Evolutionary conservation across 768 basidiomycete species (phyloP).

Genomic region (Podaxis sp.): DNA sequence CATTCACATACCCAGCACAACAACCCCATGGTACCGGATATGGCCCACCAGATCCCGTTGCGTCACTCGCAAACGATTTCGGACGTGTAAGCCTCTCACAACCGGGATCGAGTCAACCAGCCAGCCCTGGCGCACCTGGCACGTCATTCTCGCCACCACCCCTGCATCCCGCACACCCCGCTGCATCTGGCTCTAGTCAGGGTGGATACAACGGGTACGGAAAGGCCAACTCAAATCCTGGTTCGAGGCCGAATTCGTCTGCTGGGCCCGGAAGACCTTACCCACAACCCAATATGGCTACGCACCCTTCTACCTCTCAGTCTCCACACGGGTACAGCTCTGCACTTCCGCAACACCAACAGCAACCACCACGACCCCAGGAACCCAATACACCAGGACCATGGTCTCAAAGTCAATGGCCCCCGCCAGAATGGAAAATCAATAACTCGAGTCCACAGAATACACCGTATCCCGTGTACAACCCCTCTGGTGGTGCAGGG

Average conservation of each 20-base stretch:
- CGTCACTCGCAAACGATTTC: slow-evolving; percentile 36
- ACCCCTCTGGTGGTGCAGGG: slow-evolving; percentile 12
- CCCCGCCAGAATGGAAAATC: slow-evolving; percentile 41
- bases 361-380: slow-evolving; percentile 14
- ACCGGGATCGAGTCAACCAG: slow-evolving; percentile 10
- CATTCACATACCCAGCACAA: slow-evolving; percentile 2
- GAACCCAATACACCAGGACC: slow-evolving; percentile 18
- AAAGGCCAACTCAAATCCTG: background rate
- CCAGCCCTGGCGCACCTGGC: background rate
- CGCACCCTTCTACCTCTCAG: background rate
- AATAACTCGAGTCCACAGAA: slow-evolving; percentile 17
- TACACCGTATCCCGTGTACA: slow-evolving; percentile 18
- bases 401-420: slow-evolving; percentile 36
- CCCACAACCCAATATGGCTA: background rate
- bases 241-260: background rate
- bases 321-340: background rate
- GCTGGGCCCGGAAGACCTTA: background rate
- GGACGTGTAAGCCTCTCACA: slow-evolving; percentile 32
- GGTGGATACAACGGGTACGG: background rate
- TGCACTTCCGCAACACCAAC: slow-evolving; percentile 11
- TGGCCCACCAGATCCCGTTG: slow-evolving; percentile 16
- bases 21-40: background rate
- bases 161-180: slow-evolving; percentile 32
- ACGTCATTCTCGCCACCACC: slow-evolving; percentile 29
- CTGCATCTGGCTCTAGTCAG: slow-evolving; percentile 10